phyloP scores from a whole-genome alignment of 495 filamentous ascomycete genomes.

The Penicillium subrubescens region DNA sequence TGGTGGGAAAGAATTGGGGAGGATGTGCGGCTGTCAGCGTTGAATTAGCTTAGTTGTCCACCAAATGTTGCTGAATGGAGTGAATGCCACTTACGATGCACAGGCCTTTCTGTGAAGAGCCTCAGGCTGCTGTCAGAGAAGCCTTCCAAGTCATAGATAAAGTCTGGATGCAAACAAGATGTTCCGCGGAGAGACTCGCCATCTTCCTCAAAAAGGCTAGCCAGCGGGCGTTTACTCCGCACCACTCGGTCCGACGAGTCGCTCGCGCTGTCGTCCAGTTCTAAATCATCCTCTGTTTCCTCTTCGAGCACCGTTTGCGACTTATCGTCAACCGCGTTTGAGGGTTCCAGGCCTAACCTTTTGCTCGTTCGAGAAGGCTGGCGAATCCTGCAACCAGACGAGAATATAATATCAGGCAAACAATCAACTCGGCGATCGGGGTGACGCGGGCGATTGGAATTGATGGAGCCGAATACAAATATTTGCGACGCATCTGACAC shows the following conservation, averaged over 20 bases:
- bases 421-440: background rate
- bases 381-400: constrained; percentile 27
- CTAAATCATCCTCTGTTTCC: background rate
- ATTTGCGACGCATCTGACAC: constrained; percentile 33
- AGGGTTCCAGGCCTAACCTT: background rate
- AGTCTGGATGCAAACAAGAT: constrained; percentile 6
- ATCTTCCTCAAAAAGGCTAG: constrained; percentile 22
- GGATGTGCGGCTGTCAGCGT: constrained; percentile 16
- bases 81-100: constrained; percentile 21
- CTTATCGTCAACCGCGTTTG: background rate
- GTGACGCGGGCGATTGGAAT: background rate
- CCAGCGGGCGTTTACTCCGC: constrained; percentile 6
- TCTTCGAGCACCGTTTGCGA: background rate
- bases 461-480: background rate
- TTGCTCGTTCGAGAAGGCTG: background rate
- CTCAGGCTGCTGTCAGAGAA: constrained; percentile 1
- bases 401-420: constrained; percentile 36
- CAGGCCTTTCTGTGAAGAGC: background rate
- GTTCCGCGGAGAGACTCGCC: constrained; percentile 10
- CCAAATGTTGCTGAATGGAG: background rate
- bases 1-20: constrained; percentile 44
- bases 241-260: background rate
- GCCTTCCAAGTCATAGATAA: background rate
- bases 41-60: background rate
- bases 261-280: background rate